Conservation (phyloP, 1,284 basidiomycete genomes). For the Sparassis latifolia region DNA sequence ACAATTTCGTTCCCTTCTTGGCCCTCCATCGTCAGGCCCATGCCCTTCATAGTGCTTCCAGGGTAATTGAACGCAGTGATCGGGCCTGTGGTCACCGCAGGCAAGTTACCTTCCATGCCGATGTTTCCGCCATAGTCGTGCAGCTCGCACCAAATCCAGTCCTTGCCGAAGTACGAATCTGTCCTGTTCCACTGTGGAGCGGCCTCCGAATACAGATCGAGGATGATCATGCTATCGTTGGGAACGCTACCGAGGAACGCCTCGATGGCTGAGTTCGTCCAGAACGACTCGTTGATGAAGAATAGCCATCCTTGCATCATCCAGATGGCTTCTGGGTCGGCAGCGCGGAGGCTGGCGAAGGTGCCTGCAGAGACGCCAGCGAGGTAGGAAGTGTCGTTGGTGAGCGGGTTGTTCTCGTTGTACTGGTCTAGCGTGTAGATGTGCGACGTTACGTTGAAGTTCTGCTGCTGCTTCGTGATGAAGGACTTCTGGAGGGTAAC, state of each 20-base stretch:
- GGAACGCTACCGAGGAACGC: constrained; percentile 35
- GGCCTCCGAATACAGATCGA: constrained; percentile 38
- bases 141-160: constrained; percentile 41
- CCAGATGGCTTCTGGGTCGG: constrained; percentile 36
- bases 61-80: constrained; percentile 25
- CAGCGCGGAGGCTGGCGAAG: constrained; percentile 30
- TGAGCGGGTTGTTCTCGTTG: constrained; percentile 37
- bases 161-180: constrained; percentile 32
- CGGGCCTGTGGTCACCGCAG: constrained; percentile 28
- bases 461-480: constrained; percentile 33
- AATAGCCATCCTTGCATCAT: constrained; percentile 43
- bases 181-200: constrained; percentile 37
- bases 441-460: constrained; percentile 33
- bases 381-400: constrained; percentile 31
- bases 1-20: constrained; percentile 40
- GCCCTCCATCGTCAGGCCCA: constrained; percentile 37
- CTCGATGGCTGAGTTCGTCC: constrained; percentile 33
- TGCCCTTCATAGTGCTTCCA: constrained; percentile 31
- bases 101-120: constrained; percentile 36
- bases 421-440: constrained; percentile 42
- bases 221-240: constrained; percentile 33
- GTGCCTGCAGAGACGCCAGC: constrained; percentile 28
- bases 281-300: constrained; percentile 29
- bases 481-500: constrained; percentile 32
- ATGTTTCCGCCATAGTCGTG: constrained; percentile 38